Base-by-base conservation (phyloP, 345 rosid genomes). In the Gossypium australe region DNA sequence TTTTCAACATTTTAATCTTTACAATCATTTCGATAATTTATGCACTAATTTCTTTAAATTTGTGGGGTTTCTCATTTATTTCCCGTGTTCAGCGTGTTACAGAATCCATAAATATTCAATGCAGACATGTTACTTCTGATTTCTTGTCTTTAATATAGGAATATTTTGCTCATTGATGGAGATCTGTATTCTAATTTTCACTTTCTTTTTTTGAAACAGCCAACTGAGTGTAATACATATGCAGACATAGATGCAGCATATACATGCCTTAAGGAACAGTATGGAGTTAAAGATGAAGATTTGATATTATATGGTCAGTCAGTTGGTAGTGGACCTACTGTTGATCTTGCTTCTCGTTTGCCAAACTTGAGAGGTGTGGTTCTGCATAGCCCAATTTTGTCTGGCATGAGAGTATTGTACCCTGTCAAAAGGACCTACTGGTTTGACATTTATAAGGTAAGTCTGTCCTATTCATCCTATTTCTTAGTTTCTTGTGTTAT, bases 271-370 rank as follows among this genome's bases (percentile, higher is more conserved):
- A 88, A 79, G 82, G 99, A 95, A 63, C 87, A 82, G 47, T 95
- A 89, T 78, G 98, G 93, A 27, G 87, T 95, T 20, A 86, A 87
- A 79, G 98, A 95, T 77, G 99, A 95, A 61, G 89, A 92, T 74
- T 77, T 92, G 74, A 95, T 95, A 79, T 78, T 92, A 69, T 95
- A 91, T 62, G 99, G 99, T 29, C 99, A 95, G 80, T 95, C 99
- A 74, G 99, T 95, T 71, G 99, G 99, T 69, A 92, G 97, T 76
- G 99, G 99, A 74, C 99, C 98, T 0, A 95, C 99, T 3, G 84
- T 93, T 77, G 99, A 95, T 82, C 91, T 95, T 0, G 97, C 98
- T 70, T 92, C 98, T 0, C 96, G 94, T 9, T 76, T 90, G 47
- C 85, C 95, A 77, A 86, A 87, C 81, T 83, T 95, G 79, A 87